phyloP scores from a whole-genome alignment of 1,139 yeast species.

The Taiozyma sp. region DNA sequence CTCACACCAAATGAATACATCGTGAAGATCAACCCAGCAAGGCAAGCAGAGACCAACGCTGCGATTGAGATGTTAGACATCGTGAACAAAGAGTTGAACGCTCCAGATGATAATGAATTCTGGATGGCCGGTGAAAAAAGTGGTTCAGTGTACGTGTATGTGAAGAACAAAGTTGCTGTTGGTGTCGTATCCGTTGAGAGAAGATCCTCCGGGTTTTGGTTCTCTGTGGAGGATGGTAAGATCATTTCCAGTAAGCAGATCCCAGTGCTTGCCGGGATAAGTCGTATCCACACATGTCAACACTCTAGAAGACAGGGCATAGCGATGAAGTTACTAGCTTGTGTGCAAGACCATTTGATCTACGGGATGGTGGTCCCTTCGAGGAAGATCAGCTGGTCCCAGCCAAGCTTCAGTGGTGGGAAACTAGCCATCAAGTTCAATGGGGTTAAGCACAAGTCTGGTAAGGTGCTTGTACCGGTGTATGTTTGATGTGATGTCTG shows the following conservation, averaged over 20 bases:
- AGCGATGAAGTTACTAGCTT: constrained; percentile 39
- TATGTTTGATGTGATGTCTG: constrained; percentile 26
- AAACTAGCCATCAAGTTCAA: constrained; percentile 47
- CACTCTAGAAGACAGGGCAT: constrained; percentile 49
- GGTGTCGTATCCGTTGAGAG: constrained; percentile 49
- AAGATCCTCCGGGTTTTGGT: constrained; percentile 38
- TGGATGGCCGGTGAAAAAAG: constrained; percentile 36
- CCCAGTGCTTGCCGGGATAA: constrained; percentile 43
- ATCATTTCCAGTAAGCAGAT: constrained; percentile 22
- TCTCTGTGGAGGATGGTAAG: constrained; percentile 32
- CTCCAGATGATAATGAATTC: constrained; percentile 45
- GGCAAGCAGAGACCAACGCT: constrained; percentile 26
- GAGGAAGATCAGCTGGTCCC: constrained; percentile 59
- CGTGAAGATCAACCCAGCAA: constrained; percentile 27
- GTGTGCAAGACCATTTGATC: constrained; percentile 38
- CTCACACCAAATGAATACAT: constrained; percentile 15
- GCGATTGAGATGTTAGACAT: constrained; percentile 38
- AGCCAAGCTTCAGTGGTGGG: constrained; percentile 63
- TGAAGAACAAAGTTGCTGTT: constrained; percentile 38
- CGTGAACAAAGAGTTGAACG: constrained; percentile 58
- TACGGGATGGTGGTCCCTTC: constrained; percentile 46
- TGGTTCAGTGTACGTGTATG: constrained; percentile 45
- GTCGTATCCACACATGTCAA: constrained; percentile 61
- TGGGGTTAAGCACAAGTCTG: constrained; percentile 46
- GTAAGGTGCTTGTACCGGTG: constrained; percentile 47